Conservation (phyloP, 768 basidiomycete species). For the Leucogyrophana mollusca region DNA sequence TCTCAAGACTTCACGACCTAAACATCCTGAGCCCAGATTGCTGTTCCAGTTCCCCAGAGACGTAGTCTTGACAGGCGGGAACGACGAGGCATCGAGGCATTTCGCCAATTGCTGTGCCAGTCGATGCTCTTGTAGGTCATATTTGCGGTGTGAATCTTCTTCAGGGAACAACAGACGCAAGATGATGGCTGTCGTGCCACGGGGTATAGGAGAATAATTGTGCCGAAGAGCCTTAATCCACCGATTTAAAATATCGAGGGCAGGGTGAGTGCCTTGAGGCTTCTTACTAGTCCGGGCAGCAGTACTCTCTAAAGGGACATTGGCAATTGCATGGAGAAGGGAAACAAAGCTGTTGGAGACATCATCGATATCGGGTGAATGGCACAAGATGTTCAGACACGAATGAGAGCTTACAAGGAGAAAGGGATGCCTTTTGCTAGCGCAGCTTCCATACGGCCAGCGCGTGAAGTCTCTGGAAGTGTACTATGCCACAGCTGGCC, state of each 20-base stretch:
- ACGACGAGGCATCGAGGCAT: slow-evolving; percentile 40
- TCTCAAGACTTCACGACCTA: slow-evolving; percentile 63
- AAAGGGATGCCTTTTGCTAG: slow-evolving; percentile 33
- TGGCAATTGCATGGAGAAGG: slow-evolving; percentile 45
- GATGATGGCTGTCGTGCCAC: slow-evolving; percentile 54
- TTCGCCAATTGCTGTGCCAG: slow-evolving; percentile 53
- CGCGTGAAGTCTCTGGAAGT: no score
- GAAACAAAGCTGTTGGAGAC: slow-evolving; percentile 42
- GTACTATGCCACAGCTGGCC: no score
- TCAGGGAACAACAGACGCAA: slow-evolving; percentile 86
- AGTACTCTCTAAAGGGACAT: slow-evolving; percentile 19
- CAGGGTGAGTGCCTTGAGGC: slow-evolving; percentile 25
- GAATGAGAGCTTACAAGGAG: slow-evolving; percentile 37
- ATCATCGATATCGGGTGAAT: neutral
- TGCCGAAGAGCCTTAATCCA: slow-evolving; percentile 45
- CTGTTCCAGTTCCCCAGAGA: slow-evolving; percentile 38
- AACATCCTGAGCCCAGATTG: slow-evolving; percentile 55
- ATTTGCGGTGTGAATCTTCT: slow-evolving; percentile 68
- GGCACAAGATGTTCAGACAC: slow-evolving; percentile 2
- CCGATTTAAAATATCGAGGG: slow-evolving; percentile 36
- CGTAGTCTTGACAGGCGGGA: slow-evolving; percentile 20
- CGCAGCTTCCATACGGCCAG: neutral
- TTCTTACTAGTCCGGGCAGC: slow-evolving; percentile 13
- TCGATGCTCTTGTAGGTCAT: slow-evolving; percentile 66
- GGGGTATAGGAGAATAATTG: slow-evolving; percentile 47